These are phyloP conservation scores for Daedalea quercina DNA, from an alignment of 768 basidiomycete species.

Conservation along the genomic window DNA sequence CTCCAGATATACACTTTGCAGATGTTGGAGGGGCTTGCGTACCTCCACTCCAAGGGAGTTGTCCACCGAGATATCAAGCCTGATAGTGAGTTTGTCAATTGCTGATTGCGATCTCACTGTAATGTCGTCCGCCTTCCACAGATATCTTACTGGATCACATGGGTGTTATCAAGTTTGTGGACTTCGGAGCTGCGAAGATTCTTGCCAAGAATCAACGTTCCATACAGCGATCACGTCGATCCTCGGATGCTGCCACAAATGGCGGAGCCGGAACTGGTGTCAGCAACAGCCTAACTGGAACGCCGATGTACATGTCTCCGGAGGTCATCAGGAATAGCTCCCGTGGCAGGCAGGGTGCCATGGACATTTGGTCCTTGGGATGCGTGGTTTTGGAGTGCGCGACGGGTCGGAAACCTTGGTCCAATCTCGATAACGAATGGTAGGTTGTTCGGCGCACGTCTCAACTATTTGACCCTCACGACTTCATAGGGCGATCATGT, in stretches of 20 bases:
- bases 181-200: slow-evolving; percentile 97
- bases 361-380: slow-evolving; percentile 98
- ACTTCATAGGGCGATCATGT: slow-evolving; percentile 92
- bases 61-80: slow-evolving; percentile 98
- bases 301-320: slow-evolving; percentile 99
- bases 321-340: slow-evolving; percentile 96
- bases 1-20: slow-evolving; percentile 95
- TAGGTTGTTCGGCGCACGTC: slow-evolving; percentile 26
- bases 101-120: neutral
- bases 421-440: slow-evolving; percentile 99
- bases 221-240: slow-evolving; percentile 62
- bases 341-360: slow-evolving; percentile 83
- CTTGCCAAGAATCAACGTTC: slow-evolving; percentile 86
- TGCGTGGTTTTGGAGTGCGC: slow-evolving; percentile 97
- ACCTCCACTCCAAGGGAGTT: slow-evolving; percentile 88
- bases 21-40: slow-evolving; percentile 90
- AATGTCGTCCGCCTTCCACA: slow-evolving; percentile 23
- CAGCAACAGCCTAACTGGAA: slow-evolving; percentile 82
- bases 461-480: neutral
- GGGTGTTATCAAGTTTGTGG: slow-evolving; percentile 93
- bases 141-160: slow-evolving; percentile 89
- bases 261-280: slow-evolving; percentile 27
- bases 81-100: slow-evolving; percentile 65
- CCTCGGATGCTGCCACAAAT: slow-evolving; percentile 30
- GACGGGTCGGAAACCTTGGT: slow-evolving; percentile 97